phyloP scores from a whole-genome alignment of 495 filamentous ascomycete genomes.

The Rusavskia elegans region DNA sequence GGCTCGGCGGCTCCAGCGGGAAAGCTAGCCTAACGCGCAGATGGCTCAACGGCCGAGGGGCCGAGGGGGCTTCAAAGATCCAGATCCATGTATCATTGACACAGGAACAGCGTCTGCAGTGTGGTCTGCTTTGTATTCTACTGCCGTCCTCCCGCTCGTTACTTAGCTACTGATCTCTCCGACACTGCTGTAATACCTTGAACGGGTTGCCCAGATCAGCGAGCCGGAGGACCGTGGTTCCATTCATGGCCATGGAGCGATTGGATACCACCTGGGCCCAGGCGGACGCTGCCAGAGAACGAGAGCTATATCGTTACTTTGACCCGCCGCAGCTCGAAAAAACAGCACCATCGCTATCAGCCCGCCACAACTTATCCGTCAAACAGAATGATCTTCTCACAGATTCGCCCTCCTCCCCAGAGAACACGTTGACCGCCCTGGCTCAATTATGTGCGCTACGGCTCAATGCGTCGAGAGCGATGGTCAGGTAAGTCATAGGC shows the following conservation, averaged over 20 bases:
- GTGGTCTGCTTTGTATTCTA: no score
- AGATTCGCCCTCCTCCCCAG: conserved; percentile 9
- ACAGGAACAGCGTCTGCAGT: no score
- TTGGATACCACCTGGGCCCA: conserved; percentile 1
- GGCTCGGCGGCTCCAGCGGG: no score
- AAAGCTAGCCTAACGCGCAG: no score
- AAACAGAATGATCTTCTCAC: background rate
- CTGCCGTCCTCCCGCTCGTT: no score
- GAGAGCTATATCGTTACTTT: conserved; percentile 33
- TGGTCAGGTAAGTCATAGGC: conserved; percentile 22
- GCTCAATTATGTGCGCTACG: conserved; percentile 33
- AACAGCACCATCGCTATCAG: background rate
- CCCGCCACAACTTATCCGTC: background rate
- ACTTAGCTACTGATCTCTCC: no score
- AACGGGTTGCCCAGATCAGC: no score
- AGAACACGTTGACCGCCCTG: conserved; percentile 27
- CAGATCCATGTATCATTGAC: no score
- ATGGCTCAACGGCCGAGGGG: no score
- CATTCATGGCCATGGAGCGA: background rate
- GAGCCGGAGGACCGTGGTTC: no score
- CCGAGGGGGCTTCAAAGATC: no score
- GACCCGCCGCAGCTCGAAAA: conserved; percentile 15
- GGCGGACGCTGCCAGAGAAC: conserved; percentile 15
- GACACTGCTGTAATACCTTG: no score
- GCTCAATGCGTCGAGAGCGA: conserved; percentile 30